These are phyloP conservation scores for Aethionema arabicum DNA, from an alignment of 345 rosid species.

Conservation along the genomic window DNA sequence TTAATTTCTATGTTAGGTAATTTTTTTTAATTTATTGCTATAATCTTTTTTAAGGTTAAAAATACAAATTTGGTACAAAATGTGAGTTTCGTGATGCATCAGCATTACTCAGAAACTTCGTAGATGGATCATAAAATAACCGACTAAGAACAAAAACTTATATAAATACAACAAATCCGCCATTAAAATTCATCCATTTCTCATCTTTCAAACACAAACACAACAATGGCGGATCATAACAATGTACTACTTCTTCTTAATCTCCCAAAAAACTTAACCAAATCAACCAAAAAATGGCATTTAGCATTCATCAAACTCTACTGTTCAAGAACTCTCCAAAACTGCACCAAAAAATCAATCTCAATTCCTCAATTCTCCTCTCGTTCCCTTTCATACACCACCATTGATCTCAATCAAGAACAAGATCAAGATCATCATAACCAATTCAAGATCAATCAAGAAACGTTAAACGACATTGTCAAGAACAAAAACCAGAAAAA, in stretches of 20 bases:
- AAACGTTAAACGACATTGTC: constrained; percentile 41
- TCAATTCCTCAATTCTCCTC: constrained; percentile 10
- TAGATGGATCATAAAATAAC: no score
- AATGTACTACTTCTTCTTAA: constrained; percentile 26
- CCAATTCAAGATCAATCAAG: constrained; percentile 37
- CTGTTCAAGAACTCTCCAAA: constrained; percentile 51
- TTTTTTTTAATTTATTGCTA: background rate
- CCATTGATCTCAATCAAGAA: constrained; percentile 28
- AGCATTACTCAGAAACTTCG: no score
- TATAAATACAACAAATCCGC: no score
- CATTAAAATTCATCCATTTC: no score
- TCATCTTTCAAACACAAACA: no score
- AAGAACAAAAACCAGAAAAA: constrained; percentile 40
- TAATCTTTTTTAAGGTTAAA: background rate
- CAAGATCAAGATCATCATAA: background rate
- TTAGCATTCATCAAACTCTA: constrained; percentile 46
- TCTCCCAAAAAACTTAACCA: constrained; percentile 32
- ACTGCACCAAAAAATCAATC: constrained; percentile 22
- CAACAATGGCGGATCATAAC: background rate
- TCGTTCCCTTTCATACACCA: constrained; percentile 31
- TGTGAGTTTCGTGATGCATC: no score
- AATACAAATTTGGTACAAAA: no score
- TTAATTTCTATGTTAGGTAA: constrained; percentile 23
- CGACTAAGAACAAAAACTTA: no score
- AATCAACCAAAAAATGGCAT: constrained; percentile 54